Evolutionary conservation across 164 flowering plant species (phyloP).

Genomic region (Hamamelis virginiana): DNA sequence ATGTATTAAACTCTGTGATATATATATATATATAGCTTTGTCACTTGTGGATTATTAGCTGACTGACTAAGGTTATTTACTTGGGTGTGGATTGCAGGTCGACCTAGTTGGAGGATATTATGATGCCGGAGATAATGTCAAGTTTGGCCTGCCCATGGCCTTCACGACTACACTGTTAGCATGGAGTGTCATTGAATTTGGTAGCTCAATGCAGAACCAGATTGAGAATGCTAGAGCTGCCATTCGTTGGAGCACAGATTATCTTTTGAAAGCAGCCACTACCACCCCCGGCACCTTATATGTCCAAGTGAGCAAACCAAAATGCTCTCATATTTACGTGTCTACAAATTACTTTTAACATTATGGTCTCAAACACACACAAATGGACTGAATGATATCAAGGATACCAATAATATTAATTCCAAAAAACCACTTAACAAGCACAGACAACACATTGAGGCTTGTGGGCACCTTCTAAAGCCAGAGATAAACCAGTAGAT

Average conservation of each 20-base stretch:
- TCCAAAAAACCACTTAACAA: neutral
- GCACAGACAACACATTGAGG: neutral
- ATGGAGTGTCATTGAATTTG: constrained; percentile 95
- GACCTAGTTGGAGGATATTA: constrained; percentile 89
- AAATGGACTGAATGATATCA: too few relatives aligned
- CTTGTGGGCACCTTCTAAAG: neutral
- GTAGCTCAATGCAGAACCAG: constrained; percentile 58
- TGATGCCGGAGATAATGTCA: constrained; percentile 93
- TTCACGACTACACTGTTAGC: constrained; percentile 79
- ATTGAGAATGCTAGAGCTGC: constrained; percentile 64
- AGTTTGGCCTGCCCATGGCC: constrained; percentile 95
- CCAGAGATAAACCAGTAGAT: neutral
- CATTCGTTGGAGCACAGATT: constrained; percentile 81
- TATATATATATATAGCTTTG: neutral
- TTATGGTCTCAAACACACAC: too few relatives aligned
- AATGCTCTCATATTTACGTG: neutral
- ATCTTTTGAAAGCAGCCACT: constrained; percentile 82
- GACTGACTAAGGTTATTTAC: neutral
- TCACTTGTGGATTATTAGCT: neutral
- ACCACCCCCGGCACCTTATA: constrained; percentile 69
- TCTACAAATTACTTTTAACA: too few relatives aligned
- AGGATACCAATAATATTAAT: too few relatives aligned
- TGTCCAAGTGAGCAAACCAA: constrained; percentile 58
- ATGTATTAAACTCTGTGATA: constrained; percentile 47
- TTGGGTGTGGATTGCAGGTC: constrained; percentile 47